Conservation (phyloP, 2,329 filamentous ascomycete species). For the Phoma herbarum region DNA sequence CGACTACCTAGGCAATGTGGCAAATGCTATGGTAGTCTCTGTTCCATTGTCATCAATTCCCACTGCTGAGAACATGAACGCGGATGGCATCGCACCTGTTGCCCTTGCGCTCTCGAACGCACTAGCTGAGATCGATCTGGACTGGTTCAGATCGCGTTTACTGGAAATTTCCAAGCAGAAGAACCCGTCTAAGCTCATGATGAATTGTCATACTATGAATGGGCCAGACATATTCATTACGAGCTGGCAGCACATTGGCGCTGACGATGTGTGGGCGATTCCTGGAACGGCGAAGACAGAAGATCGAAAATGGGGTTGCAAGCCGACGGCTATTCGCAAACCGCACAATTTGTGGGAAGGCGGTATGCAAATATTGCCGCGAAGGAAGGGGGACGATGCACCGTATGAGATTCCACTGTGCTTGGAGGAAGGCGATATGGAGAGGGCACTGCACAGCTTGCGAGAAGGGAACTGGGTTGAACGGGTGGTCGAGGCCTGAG, state of each 20-base stretch:
- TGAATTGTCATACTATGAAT: constrained; percentile 17
- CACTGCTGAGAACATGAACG: background rate
- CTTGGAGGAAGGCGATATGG: constrained; percentile 33
- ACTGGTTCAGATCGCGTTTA: constrained; percentile 27
- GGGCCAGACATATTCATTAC: constrained; percentile 43
- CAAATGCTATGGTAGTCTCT: constrained; percentile 15
- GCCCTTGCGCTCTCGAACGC: constrained; percentile 1
- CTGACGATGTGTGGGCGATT: constrained; percentile 34
- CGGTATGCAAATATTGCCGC: constrained; percentile 35
- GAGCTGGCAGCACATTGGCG: constrained; percentile 39
- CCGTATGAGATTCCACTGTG: constrained; percentile 30
- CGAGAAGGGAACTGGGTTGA: constrained; percentile 3
- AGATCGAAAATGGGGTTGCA: constrained; percentile 3
- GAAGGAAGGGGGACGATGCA: constrained; percentile 13
- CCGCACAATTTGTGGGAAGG: constrained; percentile 35
- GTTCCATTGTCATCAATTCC: constrained; percentile 1
- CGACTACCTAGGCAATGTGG: constrained; percentile 23
- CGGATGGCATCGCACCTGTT: constrained; percentile 1
- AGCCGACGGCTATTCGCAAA: constrained; percentile 32
- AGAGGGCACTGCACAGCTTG: constrained; percentile 21
- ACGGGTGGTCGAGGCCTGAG: constrained; percentile 1
- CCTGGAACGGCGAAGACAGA: constrained; percentile 26
- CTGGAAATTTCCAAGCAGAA: constrained; percentile 13
- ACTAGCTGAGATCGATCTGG: background rate
- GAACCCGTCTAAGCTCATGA: constrained; percentile 16